phyloP scores from a whole-genome alignment of 257 asterid genomes.

The Echites panduratus region DNA sequence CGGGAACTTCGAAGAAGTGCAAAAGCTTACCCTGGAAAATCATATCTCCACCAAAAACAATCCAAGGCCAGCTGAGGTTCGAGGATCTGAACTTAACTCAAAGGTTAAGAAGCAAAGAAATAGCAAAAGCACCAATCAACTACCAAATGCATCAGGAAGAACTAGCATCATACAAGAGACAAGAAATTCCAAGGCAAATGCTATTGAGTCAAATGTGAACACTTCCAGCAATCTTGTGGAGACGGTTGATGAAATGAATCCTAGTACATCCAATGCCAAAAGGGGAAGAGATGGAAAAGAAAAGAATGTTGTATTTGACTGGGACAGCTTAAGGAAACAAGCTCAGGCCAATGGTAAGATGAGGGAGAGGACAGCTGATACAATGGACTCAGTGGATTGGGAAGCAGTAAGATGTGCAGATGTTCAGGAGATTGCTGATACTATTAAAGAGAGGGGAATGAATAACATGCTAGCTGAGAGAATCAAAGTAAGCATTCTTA shows the following conservation, averaged over 20 bases:
- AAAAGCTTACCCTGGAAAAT: slow-evolving; percentile 31
- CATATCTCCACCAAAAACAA: slow-evolving; percentile 26
- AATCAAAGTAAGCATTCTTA: slow-evolving; percentile 52
- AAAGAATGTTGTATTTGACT: slow-evolving; percentile 45
- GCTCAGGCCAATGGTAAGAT: slow-evolving; percentile 37
- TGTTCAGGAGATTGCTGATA: slow-evolving; percentile 69
- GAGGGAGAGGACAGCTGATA: slow-evolving; percentile 46
- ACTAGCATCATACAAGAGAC: slow-evolving; percentile 31
- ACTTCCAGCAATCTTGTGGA: slow-evolving; percentile 22
- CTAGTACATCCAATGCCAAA: slow-evolving; percentile 34
- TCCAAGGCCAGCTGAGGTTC: slow-evolving; percentile 26
- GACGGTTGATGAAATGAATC: slow-evolving; percentile 23
- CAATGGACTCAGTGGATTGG: slow-evolving; percentile 93
- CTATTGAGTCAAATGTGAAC: slow-evolving; percentile 38
- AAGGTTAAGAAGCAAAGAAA: slow-evolving; percentile 28
- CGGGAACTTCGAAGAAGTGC: slow-evolving; percentile 23
- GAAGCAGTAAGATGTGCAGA: slow-evolving; percentile 81
- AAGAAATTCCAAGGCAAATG: slow-evolving; percentile 37
- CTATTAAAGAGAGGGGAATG: slow-evolving; percentile 95
- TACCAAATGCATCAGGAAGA: slow-evolving; percentile 40
- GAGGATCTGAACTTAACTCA: slow-evolving; percentile 28
- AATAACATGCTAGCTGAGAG: slow-evolving; percentile 88
- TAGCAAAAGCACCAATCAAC: slow-evolving; percentile 28
- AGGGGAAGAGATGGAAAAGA: slow-evolving; percentile 43
- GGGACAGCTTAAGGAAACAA: slow-evolving; percentile 70